Conservation (phyloP, 2,329 filamentous ascomycete species). For the Scedosporium boydii region DNA sequence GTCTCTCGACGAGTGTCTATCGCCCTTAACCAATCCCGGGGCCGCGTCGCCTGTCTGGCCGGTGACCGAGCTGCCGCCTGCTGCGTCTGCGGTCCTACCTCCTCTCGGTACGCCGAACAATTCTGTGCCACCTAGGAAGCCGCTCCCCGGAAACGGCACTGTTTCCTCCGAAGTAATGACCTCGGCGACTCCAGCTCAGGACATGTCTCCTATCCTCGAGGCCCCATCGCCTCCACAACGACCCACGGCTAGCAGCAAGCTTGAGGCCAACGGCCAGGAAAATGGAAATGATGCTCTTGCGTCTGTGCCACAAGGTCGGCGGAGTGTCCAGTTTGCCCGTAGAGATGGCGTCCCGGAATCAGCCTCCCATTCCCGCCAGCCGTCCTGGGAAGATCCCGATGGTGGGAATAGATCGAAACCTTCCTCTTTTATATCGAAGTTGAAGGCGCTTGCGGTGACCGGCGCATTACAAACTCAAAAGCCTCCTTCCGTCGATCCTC, state of each 20-base stretch:
- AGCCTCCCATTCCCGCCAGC: conserved; percentile 46
- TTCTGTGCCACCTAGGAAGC: conserved; percentile 1
- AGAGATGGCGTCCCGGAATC: conserved; percentile 37
- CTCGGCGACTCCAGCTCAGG: neutral
- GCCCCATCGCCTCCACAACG: neutral
- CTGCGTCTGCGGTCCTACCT: neutral
- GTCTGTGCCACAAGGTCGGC: conserved; percentile 14
- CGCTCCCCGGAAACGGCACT: neutral
- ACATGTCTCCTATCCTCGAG: neutral
- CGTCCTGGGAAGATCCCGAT: conserved; percentile 60
- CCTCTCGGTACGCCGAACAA: neutral
- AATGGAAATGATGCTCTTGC: neutral
- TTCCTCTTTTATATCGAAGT: conserved; percentile 65
- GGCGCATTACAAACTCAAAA: conserved; percentile 36
- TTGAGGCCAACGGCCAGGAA: neutral
- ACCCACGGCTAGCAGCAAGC: neutral
- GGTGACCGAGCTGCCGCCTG: neutral
- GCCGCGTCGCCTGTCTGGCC: neutral
- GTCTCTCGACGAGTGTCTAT: neutral
- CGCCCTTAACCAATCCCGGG: neutral
- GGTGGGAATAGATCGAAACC: conserved; percentile 45
- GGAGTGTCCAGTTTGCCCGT: conserved; percentile 69
- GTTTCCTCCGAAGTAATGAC: neutral
- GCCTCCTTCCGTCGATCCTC: conserved; percentile 12
- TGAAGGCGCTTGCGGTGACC: conserved; percentile 61